Conservation (phyloP, 2,329 filamentous ascomycete species). For the Verticillium nonalfalfae region DNA sequence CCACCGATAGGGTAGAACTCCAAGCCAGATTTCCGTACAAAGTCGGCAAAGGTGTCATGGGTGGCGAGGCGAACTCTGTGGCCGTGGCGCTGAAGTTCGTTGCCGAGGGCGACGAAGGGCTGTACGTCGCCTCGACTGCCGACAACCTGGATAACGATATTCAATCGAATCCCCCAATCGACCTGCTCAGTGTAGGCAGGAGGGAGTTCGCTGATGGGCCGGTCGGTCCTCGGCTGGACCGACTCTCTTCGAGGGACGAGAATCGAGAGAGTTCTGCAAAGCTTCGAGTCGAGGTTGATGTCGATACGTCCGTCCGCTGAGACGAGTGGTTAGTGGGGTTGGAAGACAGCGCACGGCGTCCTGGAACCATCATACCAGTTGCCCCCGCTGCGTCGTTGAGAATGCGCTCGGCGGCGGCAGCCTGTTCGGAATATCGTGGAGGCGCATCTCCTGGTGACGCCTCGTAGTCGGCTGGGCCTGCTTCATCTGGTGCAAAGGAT, state of each 20-base stretch:
- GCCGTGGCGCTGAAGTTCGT: conserved; percentile 36
- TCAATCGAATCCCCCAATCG: conserved; percentile 21
- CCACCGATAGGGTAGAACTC: conserved; percentile 52
- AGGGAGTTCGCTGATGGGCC: conserved; percentile 1
- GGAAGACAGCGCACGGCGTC: neutral
- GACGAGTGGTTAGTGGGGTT: neutral
- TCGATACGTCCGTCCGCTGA: conserved; percentile 9
- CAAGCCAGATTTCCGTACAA: conserved; percentile 38
- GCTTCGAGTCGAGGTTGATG: conserved; percentile 9
- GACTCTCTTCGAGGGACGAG: conserved; percentile 6
- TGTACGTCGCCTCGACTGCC: conserved; percentile 48
- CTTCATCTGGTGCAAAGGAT: neutral
- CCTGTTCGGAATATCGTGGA: neutral
- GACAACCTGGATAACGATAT: conserved; percentile 50
- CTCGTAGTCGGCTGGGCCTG: neutral
- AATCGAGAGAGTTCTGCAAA: conserved; percentile 6
- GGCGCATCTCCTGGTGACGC: neutral
- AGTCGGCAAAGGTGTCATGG: conserved; percentile 40
- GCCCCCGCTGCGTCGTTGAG: neutral
- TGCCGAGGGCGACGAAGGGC: conserved; percentile 47
- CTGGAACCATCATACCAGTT: neutral
- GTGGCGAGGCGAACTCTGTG: conserved; percentile 47
- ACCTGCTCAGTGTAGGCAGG: conserved; percentile 1
- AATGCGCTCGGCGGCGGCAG: neutral
- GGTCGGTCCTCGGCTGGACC: neutral